phyloP scores from a whole-genome alignment of 768 basidiomycete genomes.

The Boletales sp. region DNA sequence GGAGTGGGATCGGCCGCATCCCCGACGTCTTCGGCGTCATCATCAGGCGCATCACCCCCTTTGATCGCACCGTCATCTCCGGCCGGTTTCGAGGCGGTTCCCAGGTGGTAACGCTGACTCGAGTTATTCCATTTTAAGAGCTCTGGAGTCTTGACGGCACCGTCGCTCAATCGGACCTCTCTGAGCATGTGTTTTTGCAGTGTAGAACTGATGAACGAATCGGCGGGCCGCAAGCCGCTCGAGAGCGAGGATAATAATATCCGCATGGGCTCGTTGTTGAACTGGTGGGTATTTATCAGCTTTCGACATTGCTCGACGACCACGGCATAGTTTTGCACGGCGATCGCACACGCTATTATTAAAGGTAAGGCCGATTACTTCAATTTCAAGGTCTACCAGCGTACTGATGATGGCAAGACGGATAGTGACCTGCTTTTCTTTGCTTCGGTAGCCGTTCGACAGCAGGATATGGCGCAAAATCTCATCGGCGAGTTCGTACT shows the following conservation, averaged over 20 bases:
- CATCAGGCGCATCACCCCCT: slow-evolving; percentile 19
- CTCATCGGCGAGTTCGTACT: slow-evolving; percentile 68
- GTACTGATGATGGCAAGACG: slow-evolving; percentile 74
- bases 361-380: slow-evolving; percentile 1
- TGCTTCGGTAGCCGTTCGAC: slow-evolving; percentile 69
- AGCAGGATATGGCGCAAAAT: slow-evolving; percentile 69
- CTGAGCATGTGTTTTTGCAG: slow-evolving; percentile 83
- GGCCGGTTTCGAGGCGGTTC: slow-evolving; percentile 17
- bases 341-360: slow-evolving; percentile 66
- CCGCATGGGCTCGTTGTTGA: slow-evolving; percentile 82
- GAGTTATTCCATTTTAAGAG: slow-evolving; percentile 57
- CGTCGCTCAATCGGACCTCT: slow-evolving; percentile 69
- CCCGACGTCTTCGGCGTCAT: slow-evolving; percentile 33
- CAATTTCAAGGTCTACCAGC: background rate
- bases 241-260: slow-evolving; percentile 72
- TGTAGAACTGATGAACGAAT: slow-evolving; percentile 72
- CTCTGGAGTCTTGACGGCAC: slow-evolving; percentile 61
- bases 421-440: slow-evolving; percentile 63
- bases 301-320: slow-evolving; percentile 77
- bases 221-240: slow-evolving; percentile 65
- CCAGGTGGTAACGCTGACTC: slow-evolving; percentile 55
- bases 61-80: slow-evolving; percentile 20
- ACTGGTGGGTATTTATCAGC: slow-evolving; percentile 72
- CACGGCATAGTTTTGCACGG: slow-evolving; percentile 48
- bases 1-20: slow-evolving; percentile 12